A percentile compares a stretch with the other conserved stretches of the same genome.
Evolutionary conservation across 208 protist genomes (phyloP).

Genomic region (Trypanosoma mega): DNA sequence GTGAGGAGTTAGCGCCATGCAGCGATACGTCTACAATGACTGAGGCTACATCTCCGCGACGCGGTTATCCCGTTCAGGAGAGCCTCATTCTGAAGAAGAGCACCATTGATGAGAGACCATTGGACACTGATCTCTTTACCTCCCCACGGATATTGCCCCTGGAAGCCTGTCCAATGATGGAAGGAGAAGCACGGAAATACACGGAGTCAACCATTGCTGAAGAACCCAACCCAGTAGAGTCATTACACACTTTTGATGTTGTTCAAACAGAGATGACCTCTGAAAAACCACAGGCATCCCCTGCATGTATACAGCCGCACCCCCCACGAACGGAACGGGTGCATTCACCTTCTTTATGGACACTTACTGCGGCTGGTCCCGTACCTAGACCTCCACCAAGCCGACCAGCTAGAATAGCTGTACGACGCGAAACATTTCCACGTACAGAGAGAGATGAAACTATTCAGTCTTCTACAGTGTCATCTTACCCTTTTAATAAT

Average conservation of each 20-base stretch:
- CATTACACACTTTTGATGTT: not conserved
- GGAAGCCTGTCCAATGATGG: not conserved
- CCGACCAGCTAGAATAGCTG: conserved; percentile 28
- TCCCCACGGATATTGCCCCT: not conserved
- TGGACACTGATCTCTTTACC: not conserved
- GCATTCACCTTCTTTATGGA: not conserved
- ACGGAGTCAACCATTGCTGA: not conserved
- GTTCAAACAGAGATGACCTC: not conserved
- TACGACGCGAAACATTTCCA: conserved; percentile 20
- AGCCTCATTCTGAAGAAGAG: not conserved
- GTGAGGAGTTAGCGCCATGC: not conserved
- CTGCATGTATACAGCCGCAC: not conserved
- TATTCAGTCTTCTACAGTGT: too few species aligned
- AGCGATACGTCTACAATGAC: not conserved
- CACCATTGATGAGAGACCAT: not conserved
- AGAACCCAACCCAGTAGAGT: not conserved
- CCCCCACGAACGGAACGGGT: not conserved
- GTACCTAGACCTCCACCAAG: conserved; percentile 18
- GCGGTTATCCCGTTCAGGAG: not conserved
- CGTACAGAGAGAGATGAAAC: not conserved
- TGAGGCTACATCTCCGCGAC: not conserved
- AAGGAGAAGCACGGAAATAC: not conserved
- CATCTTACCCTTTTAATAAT: not conserved
- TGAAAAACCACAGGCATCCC: not conserved
- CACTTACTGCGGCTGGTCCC: conserved; percentile 27